Conservation (phyloP, 1,139 yeast genomes). For the Debaryomyces psychrophilus region DNA sequence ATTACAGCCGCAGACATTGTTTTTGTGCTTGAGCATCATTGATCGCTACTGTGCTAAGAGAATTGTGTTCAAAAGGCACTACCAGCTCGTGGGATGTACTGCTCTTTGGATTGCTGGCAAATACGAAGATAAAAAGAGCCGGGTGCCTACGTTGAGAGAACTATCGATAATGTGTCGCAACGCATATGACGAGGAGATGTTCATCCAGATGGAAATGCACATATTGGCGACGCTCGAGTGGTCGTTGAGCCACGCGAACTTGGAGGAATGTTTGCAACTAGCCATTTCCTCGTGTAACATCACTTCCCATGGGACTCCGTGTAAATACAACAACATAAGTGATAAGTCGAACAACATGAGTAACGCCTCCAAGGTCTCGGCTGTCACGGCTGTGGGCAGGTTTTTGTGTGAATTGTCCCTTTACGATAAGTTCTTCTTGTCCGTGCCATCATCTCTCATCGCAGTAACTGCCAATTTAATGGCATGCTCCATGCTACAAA, state of each 20-base stretch:
- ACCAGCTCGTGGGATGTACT: conserved; percentile 90
- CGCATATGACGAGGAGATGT: conserved; percentile 87
- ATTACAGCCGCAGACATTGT: conserved; percentile 77
- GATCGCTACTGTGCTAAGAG: conserved; percentile 92
- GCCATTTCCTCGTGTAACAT: conserved; percentile 42
- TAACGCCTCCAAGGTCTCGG: conserved; percentile 42
- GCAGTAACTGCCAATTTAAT: conserved; percentile 72
- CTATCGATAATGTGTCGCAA: conserved; percentile 78
- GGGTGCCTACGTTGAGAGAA: conserved; percentile 82
- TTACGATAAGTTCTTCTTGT: conserved; percentile 69
- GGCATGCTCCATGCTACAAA: conserved; percentile 67
- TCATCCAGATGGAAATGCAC: conserved; percentile 93
- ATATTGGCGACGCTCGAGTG: conserved; percentile 83
- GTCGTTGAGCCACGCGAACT: conserved; percentile 66
- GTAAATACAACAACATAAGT: conserved; percentile 29
- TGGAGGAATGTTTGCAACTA: conserved; percentile 64
- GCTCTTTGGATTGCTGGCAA: conserved; percentile 96
- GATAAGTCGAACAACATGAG: conserved; percentile 13
- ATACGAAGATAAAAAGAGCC: conserved; percentile 82
- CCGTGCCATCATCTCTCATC: conserved; percentile 61
- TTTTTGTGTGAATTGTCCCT: conserved; percentile 77
- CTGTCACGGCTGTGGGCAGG: conserved; percentile 59
- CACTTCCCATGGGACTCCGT: conserved; percentile 31
- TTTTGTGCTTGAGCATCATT: conserved; percentile 75
- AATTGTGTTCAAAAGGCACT: conserved; percentile 88